Conservation (phyloP, 345 rosid genomes). For the Aurinia saxatilis region DNA sequence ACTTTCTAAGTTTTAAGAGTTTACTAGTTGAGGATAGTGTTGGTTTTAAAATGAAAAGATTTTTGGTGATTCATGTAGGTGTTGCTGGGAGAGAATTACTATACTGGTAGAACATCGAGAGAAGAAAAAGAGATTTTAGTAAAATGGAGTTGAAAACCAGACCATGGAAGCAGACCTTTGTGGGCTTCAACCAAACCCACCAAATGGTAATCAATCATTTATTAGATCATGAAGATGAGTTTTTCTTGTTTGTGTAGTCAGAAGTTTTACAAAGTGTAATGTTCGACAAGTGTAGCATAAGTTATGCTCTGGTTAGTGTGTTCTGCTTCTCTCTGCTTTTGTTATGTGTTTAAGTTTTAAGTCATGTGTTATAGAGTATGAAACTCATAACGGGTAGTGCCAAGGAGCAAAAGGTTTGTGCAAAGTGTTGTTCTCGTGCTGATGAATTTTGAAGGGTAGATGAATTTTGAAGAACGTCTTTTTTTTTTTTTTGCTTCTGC, state of each 20-base stretch:
- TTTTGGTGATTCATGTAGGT: constrained; percentile 37
- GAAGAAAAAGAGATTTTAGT: constrained; percentile 73
- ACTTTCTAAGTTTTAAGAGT: too few species aligned
- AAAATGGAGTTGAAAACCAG: too few species aligned
- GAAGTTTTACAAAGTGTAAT: constrained; percentile 56
- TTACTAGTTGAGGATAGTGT: neutral
- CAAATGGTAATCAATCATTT: constrained; percentile 47
- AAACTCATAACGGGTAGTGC: constrained; percentile 62
- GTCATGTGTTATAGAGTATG: neutral
- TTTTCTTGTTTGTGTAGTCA: constrained; percentile 4
- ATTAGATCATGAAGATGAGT: neutral
- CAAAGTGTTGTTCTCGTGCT: constrained; percentile 72
- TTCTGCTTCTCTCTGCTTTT: constrained; percentile 14
- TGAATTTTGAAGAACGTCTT: too few species aligned
- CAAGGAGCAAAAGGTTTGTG: constrained; percentile 82
- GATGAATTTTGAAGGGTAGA: too few species aligned
- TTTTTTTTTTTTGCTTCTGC: too few species aligned
- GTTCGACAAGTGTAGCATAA: constrained; percentile 97
- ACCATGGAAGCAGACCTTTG: too few species aligned
- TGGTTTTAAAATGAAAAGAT: neutral
- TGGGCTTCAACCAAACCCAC: constrained; percentile 67
- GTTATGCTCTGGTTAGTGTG: constrained; percentile 71
- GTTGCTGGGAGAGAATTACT: constrained; percentile 76
- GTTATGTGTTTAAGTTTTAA: neutral
- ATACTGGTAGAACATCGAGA: constrained; percentile 62